phyloP scores from a whole-genome alignment of 192 early-diverging fungal species.

The Nowakowskiella sp. region DNA sequence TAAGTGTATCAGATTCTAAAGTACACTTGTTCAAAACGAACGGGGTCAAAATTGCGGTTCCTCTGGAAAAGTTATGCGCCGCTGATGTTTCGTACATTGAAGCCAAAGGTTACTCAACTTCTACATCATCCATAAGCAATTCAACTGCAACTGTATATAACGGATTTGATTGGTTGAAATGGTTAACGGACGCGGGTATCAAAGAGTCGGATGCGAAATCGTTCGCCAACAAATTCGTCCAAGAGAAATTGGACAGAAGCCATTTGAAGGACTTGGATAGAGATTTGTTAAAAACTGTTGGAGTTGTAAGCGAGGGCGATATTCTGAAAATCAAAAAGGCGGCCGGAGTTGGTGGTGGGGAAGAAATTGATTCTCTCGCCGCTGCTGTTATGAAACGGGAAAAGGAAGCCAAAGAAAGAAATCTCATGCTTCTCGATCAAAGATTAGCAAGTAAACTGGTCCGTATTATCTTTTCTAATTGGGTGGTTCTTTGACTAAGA shows the following conservation, averaged over 20 bases:
- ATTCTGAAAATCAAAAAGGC: constrained; percentile 68
- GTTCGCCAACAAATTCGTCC: constrained; percentile 79
- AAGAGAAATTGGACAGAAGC: constrained; percentile 75
- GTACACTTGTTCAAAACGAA: constrained; percentile 92
- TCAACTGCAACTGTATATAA: constrained; percentile 39
- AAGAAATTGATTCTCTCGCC: no score
- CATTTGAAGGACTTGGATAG: constrained; percentile 68
- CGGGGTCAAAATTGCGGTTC: constrained; percentile 88
- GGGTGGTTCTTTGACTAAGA: constrained; percentile 34
- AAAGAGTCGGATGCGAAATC: constrained; percentile 63
- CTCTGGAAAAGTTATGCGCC: constrained; percentile 75
- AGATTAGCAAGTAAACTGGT: constrained; percentile 32
- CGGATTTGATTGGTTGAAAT: constrained; percentile 93
- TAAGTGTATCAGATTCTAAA: constrained; percentile 71
- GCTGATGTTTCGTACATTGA: constrained; percentile 26
- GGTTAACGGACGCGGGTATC: constrained; percentile 69
- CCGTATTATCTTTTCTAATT: constrained; percentile 24
- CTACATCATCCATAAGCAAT: constrained; percentile 9
- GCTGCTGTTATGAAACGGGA: constrained; percentile 47
- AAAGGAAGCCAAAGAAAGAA: constrained; percentile 33
- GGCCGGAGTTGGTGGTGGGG: constrained; percentile 6
- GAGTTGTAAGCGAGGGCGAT: constrained; percentile 79
- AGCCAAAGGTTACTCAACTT: constrained; percentile 21
- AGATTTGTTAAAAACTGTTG: constrained; percentile 66
- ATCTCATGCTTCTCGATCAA: constrained; percentile 21